Evolutionary conservation across 2,329 filamentous ascomycete species (phyloP).

Genomic region (Pseudogymnoascus verrucosus): DNA sequence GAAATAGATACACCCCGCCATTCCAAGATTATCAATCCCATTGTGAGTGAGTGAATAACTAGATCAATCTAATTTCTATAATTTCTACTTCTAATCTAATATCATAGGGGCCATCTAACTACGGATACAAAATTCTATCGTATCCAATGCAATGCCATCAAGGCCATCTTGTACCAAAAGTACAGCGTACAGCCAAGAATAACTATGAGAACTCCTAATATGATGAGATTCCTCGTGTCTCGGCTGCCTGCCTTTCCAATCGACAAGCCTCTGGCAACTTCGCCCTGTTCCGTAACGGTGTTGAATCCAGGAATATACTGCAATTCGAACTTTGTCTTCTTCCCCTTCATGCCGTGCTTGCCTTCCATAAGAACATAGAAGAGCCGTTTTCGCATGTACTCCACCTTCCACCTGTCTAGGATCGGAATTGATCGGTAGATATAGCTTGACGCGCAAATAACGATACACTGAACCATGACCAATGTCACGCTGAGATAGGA

Average conservation of each 20-base stretch:
- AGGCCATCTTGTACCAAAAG: background rate
- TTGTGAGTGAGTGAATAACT: background rate
- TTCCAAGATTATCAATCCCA: background rate
- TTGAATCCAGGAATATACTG: background rate
- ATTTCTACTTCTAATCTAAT: background rate
- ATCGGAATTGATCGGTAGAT: conserved; percentile 39
- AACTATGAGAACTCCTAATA: background rate
- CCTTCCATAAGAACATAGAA: background rate
- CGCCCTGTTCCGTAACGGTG: background rate
- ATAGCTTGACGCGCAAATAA: conserved; percentile 44
- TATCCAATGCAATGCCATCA: background rate
- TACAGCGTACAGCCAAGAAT: background rate
- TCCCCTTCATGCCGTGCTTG: background rate
- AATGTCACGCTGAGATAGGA: conserved; percentile 8
- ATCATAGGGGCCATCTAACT: background rate
- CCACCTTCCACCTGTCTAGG: conserved; percentile 40
- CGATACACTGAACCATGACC: conserved; percentile 28
- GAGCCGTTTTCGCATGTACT: background rate
- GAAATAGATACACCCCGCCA: background rate
- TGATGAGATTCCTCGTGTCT: background rate
- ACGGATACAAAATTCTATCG: background rate
- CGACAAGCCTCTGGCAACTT: background rate
- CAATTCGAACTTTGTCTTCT: background rate
- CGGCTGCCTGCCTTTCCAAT: background rate
- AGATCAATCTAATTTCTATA: background rate